Evolutionary conservation across 108 stramenopile species (phyloP).

Genomic region (Aurantiochytrium sp.): DNA sequence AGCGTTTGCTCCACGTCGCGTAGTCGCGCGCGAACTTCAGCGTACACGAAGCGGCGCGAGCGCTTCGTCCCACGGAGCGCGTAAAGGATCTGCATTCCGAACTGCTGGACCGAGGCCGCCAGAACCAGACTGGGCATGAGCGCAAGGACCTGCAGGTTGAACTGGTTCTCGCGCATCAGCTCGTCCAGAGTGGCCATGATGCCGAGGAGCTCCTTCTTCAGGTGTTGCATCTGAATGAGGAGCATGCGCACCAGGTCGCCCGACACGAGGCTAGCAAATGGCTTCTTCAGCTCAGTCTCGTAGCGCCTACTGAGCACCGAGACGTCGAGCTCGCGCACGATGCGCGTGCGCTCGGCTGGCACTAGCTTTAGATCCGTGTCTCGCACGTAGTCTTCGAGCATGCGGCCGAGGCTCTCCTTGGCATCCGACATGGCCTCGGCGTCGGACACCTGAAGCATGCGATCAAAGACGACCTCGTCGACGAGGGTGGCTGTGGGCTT

Average conservation of each 20-base stretch:
- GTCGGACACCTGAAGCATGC: background rate
- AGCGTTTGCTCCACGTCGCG: slow-evolving; percentile 35
- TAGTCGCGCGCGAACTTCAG: background rate
- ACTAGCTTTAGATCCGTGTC: background rate
- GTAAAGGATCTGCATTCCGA: background rate
- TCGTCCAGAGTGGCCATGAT: slow-evolving; percentile 43
- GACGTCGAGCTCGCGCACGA: background rate
- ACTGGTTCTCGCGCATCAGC: slow-evolving; percentile 35
- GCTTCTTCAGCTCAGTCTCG: slow-evolving; percentile 7
- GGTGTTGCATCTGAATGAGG: slow-evolving; percentile 43
- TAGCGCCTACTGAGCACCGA: background rate
- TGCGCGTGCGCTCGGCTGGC: background rate
- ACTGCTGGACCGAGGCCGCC: slow-evolving; percentile 27
- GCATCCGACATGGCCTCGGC: slow-evolving; percentile 30
- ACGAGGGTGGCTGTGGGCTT: background rate
- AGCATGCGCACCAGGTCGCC: slow-evolving; percentile 35
- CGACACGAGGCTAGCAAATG: background rate
- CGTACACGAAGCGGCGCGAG: background rate
- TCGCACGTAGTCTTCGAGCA: slow-evolving; percentile 31
- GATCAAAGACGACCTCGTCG: slow-evolving; percentile 19
- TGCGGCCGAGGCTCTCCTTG: slow-evolving; percentile 7
- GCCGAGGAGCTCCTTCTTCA: slow-evolving; percentile 44
- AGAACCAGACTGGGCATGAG: slow-evolving; percentile 32
- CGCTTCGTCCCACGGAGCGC: background rate
- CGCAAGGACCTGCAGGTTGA: slow-evolving; percentile 36